These are phyloP conservation scores for Fusarium buxicola DNA, from an alignment of 2,329 filamentous ascomycete genomes.

Conservation along the genomic window DNA sequence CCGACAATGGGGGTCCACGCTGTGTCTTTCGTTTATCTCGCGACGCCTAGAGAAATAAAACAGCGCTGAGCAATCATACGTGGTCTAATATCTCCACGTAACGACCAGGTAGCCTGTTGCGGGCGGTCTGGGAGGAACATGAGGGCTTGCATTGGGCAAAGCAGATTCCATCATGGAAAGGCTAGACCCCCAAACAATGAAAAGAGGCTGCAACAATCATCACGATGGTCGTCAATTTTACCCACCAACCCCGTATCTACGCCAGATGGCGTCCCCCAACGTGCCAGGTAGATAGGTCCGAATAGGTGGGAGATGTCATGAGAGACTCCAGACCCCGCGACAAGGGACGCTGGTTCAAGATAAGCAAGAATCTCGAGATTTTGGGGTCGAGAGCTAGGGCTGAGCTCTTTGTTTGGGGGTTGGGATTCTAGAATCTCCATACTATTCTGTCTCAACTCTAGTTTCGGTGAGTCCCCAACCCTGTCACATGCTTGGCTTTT, in stretches of 20 bases:
- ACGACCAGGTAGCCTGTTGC: background rate
- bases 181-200: conserved; percentile 19
- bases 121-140: background rate
- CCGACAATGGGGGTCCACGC: conserved; percentile 6
- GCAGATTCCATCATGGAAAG: background rate
- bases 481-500: conserved; percentile 22
- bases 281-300: background rate
- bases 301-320: conserved; percentile 7
- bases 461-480: conserved; percentile 33
- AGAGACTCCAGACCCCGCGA: background rate
- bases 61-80: background rate
- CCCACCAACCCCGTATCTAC: conserved; percentile 1
- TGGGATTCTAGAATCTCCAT: conserved; percentile 30
- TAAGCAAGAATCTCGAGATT: conserved; percentile 12
- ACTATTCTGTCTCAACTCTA: conserved; percentile 27
- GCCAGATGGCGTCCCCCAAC: conserved; percentile 3
- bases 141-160: conserved; percentile 1
- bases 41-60: background rate
- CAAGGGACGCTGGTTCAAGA: background rate
- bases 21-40: background rate
- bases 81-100: background rate
- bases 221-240: conserved; percentile 1
- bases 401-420: conserved; percentile 42
- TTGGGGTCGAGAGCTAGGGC: conserved; percentile 32
- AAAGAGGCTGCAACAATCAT: background rate